phyloP scores from a whole-genome alignment of 805 yeast species.

The Lipomyces yamanashiensis region DNA sequence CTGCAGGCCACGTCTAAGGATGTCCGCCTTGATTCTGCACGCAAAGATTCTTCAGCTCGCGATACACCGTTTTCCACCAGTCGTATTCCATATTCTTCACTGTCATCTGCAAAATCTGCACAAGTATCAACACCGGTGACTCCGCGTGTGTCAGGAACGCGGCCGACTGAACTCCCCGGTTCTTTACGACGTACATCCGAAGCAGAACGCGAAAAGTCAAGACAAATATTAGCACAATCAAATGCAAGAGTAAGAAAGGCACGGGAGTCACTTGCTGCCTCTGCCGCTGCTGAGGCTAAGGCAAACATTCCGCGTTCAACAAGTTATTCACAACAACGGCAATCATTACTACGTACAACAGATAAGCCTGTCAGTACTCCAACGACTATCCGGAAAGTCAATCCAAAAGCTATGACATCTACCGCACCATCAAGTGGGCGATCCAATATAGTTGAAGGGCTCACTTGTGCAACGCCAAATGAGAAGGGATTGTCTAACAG shows the following conservation, averaged over 20 bases:
- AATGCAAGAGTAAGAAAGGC: slow-evolving; percentile 21
- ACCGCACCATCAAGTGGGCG: not conserved
- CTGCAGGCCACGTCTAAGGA: not conserved
- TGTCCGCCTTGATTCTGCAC: not conserved
- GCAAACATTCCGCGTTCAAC: not conserved
- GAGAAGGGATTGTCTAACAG: not conserved
- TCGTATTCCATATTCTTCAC: not conserved
- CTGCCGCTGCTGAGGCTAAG: not conserved
- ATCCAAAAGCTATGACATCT: not conserved
- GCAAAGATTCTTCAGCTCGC: not conserved
- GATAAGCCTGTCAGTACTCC: not conserved
- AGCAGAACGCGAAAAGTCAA: slow-evolving; percentile 18
- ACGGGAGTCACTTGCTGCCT: slow-evolving; percentile 23
- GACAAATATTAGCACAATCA: slow-evolving; percentile 15
- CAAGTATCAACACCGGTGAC: not conserved
- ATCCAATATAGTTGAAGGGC: not conserved
- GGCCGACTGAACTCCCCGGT: not conserved
- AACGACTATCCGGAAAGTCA: not conserved
- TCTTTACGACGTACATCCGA: not conserved
- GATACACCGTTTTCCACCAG: not conserved
- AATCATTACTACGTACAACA: not conserved
- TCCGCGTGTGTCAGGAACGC: not conserved
- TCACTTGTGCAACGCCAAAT: not conserved
- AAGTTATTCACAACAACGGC: not conserved
- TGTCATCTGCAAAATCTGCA: not conserved